Percentiles rank a stretch among this genome's conserved stretches.
These are phyloP conservation scores for Trichosporon faecale DNA, from an alignment of 1,284 basidiomycete genomes.

Conservation along the genomic window DNA sequence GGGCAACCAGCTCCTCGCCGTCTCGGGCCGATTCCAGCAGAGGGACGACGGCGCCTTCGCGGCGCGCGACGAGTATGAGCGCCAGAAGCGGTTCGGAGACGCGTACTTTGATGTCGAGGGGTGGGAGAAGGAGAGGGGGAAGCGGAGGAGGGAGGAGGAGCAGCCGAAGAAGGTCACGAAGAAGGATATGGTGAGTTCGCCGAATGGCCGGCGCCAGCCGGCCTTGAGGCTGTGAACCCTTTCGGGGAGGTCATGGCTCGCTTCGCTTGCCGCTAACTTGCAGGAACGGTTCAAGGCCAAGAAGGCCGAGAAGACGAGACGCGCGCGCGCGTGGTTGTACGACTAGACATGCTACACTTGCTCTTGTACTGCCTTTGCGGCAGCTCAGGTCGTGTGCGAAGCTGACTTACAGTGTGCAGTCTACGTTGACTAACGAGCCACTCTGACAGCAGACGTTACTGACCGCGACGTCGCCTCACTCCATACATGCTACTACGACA, in stretches of 20 bases:
- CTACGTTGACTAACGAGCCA: too few species aligned
- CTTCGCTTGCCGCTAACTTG: conserved; percentile 21
- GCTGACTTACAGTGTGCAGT: too few species aligned
- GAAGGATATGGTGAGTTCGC: conserved; percentile 72
- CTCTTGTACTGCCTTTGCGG: background rate
- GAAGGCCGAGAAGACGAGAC: conserved; percentile 74
- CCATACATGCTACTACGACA: background rate
- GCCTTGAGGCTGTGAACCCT: background rate
- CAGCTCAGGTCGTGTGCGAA: too few species aligned
- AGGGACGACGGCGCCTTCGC: conserved; percentile 57
- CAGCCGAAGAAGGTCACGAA: conserved; percentile 67
- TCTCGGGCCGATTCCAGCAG: conserved; percentile 40
- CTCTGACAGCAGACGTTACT: too few species aligned
- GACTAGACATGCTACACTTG: conserved; percentile 54
- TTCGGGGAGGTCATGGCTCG: too few species aligned
- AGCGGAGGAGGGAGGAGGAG: conserved; percentile 59
- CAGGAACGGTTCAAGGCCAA: conserved; percentile 85
- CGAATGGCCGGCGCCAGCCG: background rate
- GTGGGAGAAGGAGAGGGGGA: conserved; percentile 67
- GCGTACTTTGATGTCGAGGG: conserved; percentile 81
- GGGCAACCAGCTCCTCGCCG: conserved; percentile 53
- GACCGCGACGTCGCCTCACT: background rate
- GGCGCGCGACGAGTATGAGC: conserved; percentile 76
- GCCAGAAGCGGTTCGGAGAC: conserved; percentile 78
- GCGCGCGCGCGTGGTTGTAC: conserved; percentile 83